Base-by-base conservation (phyloP, 2,329 filamentous ascomycete genomes). In the Clonostachys chloroleuca region DNA sequence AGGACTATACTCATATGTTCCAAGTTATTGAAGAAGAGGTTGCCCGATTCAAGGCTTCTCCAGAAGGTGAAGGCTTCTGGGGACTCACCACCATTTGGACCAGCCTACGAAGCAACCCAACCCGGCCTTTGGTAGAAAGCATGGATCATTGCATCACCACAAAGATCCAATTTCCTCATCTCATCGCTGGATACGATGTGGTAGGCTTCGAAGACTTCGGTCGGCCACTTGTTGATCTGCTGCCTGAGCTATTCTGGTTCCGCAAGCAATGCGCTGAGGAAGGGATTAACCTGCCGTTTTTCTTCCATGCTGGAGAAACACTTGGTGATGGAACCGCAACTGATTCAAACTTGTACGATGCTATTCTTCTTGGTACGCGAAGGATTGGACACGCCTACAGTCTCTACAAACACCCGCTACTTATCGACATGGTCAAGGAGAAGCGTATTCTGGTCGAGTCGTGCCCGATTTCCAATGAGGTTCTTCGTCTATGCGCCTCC, bases 211-310 rank as follows among this genome's bases (percentile, higher is more conserved):
- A 96, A 70, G 88, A 95, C 59, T 64, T 77, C 2, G 92, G 91
- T 2, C 80, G 88, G 12, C 78, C 90, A 0, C 78, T 96, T 24
- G 75, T 78, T 33, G 87, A 94, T 54, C 70, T 95, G 5, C 77
- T 92, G 0, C 91, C 92, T 0, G 83, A 95, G 59, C 72, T 97
- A 1, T 92, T 96, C 66, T 96, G 90, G 90, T 96, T 97, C 76
- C 84, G 85, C 53, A 92, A 92, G 65, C 81, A 86, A 56, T 96
- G 91, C 63, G 80, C 81, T 1, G 77, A 88, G 59, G 85, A 90
- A 58, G 82, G 80, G 3, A 80, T 96, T 36, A 82, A 90, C 44
- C 83, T 99, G 10, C 92, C 92, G 1, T 96, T 96, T 72, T 95
- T 95, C 73, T 95, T 97, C 72, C 92, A 96, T 63, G 92, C 92